Base-by-base conservation (phyloP, 2,329 filamentous ascomycete genomes). In the Cladosporium sp. region DNA sequence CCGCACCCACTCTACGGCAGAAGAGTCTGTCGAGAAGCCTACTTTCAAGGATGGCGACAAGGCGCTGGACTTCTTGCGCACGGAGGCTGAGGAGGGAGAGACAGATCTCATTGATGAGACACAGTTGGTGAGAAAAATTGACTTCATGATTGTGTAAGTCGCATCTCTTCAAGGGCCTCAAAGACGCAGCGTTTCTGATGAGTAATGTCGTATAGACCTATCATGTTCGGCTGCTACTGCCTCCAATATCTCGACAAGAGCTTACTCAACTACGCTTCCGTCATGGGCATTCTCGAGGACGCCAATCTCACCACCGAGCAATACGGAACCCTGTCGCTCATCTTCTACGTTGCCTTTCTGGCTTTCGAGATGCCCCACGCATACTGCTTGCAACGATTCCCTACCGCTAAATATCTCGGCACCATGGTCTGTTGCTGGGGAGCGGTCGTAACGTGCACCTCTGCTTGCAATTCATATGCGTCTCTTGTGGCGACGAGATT, bases 221-320 rank as follows among this genome's bases (percentile, higher is more conserved):
- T 83, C 58, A 80, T 88, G 60, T 74, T 87, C 11, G 76, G 78
- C 6, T 82, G 86, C 28, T 88, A 87, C 70, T 86, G 84, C 66
- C 76, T 87, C 0, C 85, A 88, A 63, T 81, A 80, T 14, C 75
- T 87, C 7, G 85, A 88, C 73, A 88, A 88, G 69, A 80, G 83
- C 0, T 84, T 83, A 0, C 75, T 87, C 3, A 76, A 73, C 2
- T 88, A 87, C 64, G 83, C 83, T 3, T 86, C 84, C 0, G 81
- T 87, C n/a, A 87, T 88, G 64, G 84, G 84, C 2, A 74, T 88
- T 7, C 80, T 84, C 28, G 74, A 84, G 52, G 82, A 86, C 66
- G 80, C 84, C 0, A 67, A 79, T 42, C 79, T 88, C 1, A 72
- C 78, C 9, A 83, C 83, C 15, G 75, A 82, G 52, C 77, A 87